Conservation (phyloP, 768 basidiomycete species). For the Cubamyces lactineus region DNA sequence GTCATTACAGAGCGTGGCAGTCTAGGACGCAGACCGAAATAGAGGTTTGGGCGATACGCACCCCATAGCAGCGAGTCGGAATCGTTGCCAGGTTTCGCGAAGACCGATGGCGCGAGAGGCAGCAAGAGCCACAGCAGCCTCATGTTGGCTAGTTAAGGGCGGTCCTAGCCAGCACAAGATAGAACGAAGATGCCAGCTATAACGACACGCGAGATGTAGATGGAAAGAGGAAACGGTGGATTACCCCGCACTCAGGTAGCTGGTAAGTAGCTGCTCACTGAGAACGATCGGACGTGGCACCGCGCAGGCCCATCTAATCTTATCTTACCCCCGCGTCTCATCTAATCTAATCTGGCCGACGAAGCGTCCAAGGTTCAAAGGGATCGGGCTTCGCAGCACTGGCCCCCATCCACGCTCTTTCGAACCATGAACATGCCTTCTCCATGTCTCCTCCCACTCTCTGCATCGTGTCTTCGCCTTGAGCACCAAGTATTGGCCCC, state of each 20-base stretch:
- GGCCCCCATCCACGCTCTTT: neutral
- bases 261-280: neutral
- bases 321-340: neutral
- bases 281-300: conserved; percentile 25
- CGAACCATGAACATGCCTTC: neutral
- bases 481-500: neutral
- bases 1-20: conserved; percentile 90
- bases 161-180: neutral
- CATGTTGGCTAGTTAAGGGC: conserved; percentile 37
- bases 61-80: conserved; percentile 74
- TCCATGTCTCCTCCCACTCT: neutral
- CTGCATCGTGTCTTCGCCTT: neutral
- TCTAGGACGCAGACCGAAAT: conserved; percentile 88
- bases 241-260: neutral
- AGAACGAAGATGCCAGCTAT: neutral
- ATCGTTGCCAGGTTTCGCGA: conserved; percentile 48
- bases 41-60: conserved; percentile 89
- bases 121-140: conserved; percentile 49
- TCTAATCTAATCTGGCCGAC: neutral
- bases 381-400: neutral
- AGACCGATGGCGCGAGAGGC: conserved; percentile 43
- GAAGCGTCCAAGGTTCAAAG: no score
- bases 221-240: neutral
- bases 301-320: neutral
- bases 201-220: neutral